These are phyloP conservation scores for Dioszegia crocea DNA, from an alignment of 768 basidiomycete genomes.

Conservation along the genomic window DNA sequence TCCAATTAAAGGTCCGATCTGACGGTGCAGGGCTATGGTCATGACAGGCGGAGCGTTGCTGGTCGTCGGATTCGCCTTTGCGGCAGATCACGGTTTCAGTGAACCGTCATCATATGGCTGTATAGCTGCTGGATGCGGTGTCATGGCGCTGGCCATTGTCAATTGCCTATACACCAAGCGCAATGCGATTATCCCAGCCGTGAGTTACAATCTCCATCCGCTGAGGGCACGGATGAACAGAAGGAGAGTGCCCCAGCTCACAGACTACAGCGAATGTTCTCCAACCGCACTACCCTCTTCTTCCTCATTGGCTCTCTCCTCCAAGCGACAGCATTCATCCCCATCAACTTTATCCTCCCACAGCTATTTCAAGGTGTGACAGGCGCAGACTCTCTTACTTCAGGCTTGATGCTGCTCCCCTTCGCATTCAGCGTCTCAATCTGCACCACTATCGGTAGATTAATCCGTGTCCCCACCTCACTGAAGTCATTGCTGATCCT, in stretches of 20 bases:
- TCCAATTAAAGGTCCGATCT: neutral
- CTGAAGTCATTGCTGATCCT: neutral
- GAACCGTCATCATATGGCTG: conserved; percentile 44
- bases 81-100: conserved; percentile 47
- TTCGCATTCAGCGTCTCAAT: conserved; percentile 33
- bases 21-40: conserved; percentile 38
- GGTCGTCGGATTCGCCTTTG: conserved; percentile 50
- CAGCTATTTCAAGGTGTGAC: conserved; percentile 44
- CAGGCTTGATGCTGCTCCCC: conserved; percentile 42
- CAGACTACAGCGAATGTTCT: conserved; percentile 40
- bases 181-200: conserved; percentile 50
- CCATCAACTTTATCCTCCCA: conserved; percentile 35
- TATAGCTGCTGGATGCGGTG: conserved; percentile 42
- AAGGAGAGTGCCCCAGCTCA: too few relatives aligned
- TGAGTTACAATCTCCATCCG: conserved; percentile 8
- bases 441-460: conserved; percentile 36
- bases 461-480: neutral
- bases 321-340: conserved; percentile 41
- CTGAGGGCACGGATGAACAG: neutral
- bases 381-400: conserved; percentile 23
- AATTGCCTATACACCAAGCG: conserved; percentile 48
- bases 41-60: conserved; percentile 47
- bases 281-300: conserved; percentile 43
- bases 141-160: conserved; percentile 19
- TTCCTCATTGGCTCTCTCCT: conserved; percentile 42